Evolutionary conservation across 2,329 filamentous ascomycete genomes (phyloP).

Genomic region (Aspergillus sp.): DNA sequence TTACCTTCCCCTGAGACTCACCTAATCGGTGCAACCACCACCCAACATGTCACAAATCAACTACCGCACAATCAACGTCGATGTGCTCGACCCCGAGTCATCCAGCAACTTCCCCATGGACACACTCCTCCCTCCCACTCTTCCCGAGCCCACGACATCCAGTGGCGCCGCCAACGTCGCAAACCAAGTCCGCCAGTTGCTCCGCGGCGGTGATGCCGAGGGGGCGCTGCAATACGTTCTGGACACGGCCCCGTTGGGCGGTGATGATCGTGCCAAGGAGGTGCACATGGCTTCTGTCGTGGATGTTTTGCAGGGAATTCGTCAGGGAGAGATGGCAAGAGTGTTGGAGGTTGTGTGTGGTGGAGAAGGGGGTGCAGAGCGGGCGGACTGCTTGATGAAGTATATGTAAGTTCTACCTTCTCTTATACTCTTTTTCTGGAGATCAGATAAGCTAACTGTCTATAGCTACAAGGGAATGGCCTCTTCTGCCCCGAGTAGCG

Average conservation of each 20-base stretch:
- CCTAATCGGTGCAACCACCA: conserved; percentile 3
- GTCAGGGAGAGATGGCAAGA: conserved; percentile 90
- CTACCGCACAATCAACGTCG: conserved; percentile 89
- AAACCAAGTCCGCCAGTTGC: conserved; percentile 78
- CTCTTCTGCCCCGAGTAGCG: conserved; percentile 28
- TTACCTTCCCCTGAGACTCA: not conserved
- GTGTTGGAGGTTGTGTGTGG: conserved; percentile 77
- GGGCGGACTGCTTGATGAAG: conserved; percentile 93
- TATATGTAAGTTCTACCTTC: conserved; percentile 66
- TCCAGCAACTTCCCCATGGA: conserved; percentile 85
- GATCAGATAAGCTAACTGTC: conserved; percentile 3
- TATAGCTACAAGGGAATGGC: conserved; percentile 87
- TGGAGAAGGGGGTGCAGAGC: conserved; percentile 74
- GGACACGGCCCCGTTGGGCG: conserved; percentile 71
- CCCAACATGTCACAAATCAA: conserved; percentile 48
- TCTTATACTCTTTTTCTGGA: not conserved
- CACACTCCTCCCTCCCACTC: conserved; percentile 70
- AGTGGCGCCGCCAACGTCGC: conserved; percentile 73
- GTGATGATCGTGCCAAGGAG: conserved; percentile 60
- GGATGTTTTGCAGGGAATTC: conserved; percentile 93
- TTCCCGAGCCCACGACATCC: conserved; percentile 65
- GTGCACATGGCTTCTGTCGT: conserved; percentile 81
- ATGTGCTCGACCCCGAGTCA: conserved; percentile 84
- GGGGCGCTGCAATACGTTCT: conserved; percentile 79
- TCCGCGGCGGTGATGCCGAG: conserved; percentile 81